Percentiles rank a stretch among this genome's conserved stretches.
Conservation (phyloP, 768 basidiomycete genomes). For the Mycena chlorophos region DNA sequence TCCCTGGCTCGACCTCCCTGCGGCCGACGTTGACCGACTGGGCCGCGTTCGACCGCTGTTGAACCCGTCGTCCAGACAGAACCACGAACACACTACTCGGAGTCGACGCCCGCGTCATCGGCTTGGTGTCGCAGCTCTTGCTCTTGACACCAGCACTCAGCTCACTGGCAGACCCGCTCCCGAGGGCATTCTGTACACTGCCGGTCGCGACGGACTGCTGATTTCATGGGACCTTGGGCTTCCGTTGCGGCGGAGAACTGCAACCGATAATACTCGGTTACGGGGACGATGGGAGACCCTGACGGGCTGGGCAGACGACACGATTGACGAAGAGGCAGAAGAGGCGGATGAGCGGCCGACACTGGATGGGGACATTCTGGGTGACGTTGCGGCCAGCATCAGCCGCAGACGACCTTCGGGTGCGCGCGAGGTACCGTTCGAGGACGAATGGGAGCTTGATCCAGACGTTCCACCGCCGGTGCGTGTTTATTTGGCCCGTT, state of each 20-base stretch:
- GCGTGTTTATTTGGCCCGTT: constrained; percentile 35
- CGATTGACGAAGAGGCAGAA: constrained; percentile 63
- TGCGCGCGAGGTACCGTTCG: constrained; percentile 52
- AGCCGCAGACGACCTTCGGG: constrained; percentile 37
- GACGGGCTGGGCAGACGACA: constrained; percentile 82
- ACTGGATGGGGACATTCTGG: constrained; percentile 77
- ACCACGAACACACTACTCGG: constrained; percentile 25
- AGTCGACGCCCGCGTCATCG: constrained; percentile 74
- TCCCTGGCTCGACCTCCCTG: constrained; percentile 71
- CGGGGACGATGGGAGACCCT: constrained; percentile 71
- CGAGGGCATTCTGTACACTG: constrained; percentile 87
- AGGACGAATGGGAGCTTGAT: constrained; percentile 83
- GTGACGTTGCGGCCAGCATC: constrained; percentile 52
- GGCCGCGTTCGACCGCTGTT: constrained; percentile 74
- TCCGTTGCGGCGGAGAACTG: constrained; percentile 16
- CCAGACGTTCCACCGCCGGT: constrained; percentile 46
- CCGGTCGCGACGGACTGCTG: constrained; percentile 84
- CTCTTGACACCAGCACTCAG: constrained; percentile 79
- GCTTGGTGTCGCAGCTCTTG: constrained; percentile 84
- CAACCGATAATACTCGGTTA: constrained; percentile 25
- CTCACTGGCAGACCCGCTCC: constrained; percentile 66
- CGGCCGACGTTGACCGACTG: constrained; percentile 58
- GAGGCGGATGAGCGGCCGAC: constrained; percentile 55
- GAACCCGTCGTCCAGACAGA: constrained; percentile 35
- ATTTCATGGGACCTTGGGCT: constrained; percentile 81